These are phyloP conservation scores for Corymbia calophylla DNA, from an alignment of 441 rosid genomes.

Conservation along the genomic window DNA sequence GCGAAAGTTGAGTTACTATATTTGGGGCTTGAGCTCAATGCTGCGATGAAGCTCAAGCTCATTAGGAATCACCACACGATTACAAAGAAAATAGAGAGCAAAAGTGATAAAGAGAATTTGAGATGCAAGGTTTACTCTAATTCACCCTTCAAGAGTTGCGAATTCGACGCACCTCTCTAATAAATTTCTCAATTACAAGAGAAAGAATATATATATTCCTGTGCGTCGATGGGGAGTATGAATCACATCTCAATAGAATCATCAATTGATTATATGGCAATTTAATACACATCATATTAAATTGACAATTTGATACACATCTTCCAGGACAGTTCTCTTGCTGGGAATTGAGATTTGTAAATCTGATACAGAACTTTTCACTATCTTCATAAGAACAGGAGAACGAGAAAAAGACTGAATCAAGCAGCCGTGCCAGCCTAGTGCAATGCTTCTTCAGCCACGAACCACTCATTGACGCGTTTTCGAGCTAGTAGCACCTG, in stretches of 20 bases:
- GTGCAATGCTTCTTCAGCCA: slow-evolving; percentile 1
- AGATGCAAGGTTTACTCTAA: no score
- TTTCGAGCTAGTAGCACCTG: slow-evolving; percentile 27
- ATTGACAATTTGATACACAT: not conserved
- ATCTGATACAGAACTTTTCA: not conserved
- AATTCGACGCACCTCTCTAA: not conserved
- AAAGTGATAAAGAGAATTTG: no score
- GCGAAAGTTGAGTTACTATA: no score
- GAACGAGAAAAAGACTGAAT: not conserved
- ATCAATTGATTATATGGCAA: not conserved
- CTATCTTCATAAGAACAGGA: not conserved
- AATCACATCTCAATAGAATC: not conserved
- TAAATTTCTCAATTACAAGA: no score
- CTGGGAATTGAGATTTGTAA: not conserved
- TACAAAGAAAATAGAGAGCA: no score
- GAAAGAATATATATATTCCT: no score
- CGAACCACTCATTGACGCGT: slow-evolving; percentile 29
- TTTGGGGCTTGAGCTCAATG: no score
- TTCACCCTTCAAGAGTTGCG: no score
- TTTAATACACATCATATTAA: not conserved
- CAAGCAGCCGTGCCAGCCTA: not conserved
- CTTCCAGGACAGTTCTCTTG: not conserved
- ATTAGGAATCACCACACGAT: no score
- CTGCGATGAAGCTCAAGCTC: no score
- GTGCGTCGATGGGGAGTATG: not conserved